phyloP scores from a whole-genome alignment of 2,329 filamentous ascomycete species.

The Dactylellina drechsleri region DNA sequence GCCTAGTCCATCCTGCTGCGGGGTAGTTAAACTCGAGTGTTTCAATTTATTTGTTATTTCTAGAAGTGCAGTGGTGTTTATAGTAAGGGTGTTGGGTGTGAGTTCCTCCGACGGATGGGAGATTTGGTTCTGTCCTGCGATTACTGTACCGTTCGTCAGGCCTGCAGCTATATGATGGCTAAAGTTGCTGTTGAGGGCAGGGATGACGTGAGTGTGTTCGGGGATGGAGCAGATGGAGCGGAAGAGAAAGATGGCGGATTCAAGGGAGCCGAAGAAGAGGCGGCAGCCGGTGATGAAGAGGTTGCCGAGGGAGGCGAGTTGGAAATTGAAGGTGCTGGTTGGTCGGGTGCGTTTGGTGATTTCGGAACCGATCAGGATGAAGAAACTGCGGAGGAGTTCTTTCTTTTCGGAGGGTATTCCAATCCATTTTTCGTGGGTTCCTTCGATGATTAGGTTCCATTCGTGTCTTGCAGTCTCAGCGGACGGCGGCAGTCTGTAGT shows the following conservation, averaged over 20 bases:
- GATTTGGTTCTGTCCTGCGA: constrained; percentile 92
- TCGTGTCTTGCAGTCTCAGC: constrained; percentile 73
- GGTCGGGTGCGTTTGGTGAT: constrained; percentile 80
- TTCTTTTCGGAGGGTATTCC: constrained; percentile 75
- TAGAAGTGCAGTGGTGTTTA: constrained; percentile 61
- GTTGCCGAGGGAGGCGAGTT: constrained; percentile 79
- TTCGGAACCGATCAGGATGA: constrained; percentile 73
- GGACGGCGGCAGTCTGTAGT: constrained; percentile 78
- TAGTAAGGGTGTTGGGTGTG: constrained; percentile 58
- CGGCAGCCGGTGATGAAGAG: constrained; percentile 84
- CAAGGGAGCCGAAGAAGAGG: constrained; percentile 90
- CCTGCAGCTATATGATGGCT: constrained; percentile 92
- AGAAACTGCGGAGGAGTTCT: constrained; percentile 79
- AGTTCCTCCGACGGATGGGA: constrained; percentile 81
- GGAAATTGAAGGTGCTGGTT: constrained; percentile 79
- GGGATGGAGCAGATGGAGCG: constrained; percentile 88
- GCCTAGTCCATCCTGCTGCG: constrained; percentile 53
- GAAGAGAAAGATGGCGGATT: constrained; percentile 89
- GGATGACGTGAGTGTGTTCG: constrained; percentile 78
- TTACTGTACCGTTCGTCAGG: constrained; percentile 77
- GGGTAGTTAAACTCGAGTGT: constrained; percentile 3
- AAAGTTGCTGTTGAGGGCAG: constrained; percentile 94
- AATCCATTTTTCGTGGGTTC: constrained; percentile 78
- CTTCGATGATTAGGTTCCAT: constrained; percentile 90
- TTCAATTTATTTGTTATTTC: constrained; percentile 46